These are phyloP conservation scores for Tolypocladium album DNA, from an alignment of 2,329 filamentous ascomycete species.

Conservation along the genomic window DNA sequence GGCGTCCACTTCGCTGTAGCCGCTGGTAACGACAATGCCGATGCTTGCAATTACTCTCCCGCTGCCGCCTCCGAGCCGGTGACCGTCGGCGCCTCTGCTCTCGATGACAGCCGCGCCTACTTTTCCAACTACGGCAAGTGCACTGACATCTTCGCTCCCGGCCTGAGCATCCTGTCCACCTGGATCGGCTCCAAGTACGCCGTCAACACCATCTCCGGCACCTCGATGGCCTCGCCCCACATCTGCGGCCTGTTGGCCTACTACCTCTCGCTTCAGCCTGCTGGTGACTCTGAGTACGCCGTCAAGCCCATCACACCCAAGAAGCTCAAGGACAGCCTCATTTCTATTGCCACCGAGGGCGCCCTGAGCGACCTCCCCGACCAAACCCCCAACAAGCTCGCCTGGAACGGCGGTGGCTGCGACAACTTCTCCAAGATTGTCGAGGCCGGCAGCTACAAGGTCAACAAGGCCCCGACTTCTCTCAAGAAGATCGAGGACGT, in stretches of 20 bases:
- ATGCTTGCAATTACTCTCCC: conserved; percentile 98
- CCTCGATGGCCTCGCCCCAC: conserved; percentile 98
- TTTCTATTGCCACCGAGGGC: conserved; percentile 70
- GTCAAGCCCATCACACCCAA: conserved; percentile 83
- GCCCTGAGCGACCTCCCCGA: conserved; percentile 72
- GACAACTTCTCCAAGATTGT: conserved; percentile 84
- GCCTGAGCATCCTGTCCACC: conserved; percentile 92
- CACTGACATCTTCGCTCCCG: conserved; percentile 97
- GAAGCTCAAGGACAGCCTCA: conserved; percentile 84
- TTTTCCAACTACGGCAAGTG: conserved; percentile 99
- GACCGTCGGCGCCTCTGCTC: conserved; percentile 89
- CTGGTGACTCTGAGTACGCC: conserved; percentile 81
- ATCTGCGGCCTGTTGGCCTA: conserved; percentile 95
- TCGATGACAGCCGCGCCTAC: conserved; percentile 93
- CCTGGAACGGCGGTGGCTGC: conserved; percentile 96
- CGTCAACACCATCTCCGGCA: conserved; percentile 98
- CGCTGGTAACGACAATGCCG: conserved; percentile 96
- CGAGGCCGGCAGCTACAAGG: conserved; percentile 59
- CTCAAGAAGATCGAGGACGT: conserved; percentile 51
- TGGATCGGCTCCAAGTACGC: conserved; percentile 97
- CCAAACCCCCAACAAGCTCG: conserved; percentile 87
- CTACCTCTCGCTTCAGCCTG: conserved; percentile 91
- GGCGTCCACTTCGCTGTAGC: conserved; percentile 97
- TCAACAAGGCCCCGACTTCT: conserved; percentile 28
- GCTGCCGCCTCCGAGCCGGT: conserved; percentile 85